Conservation (phyloP, 805 yeast genomes). For the Candida koratica region DNA sequence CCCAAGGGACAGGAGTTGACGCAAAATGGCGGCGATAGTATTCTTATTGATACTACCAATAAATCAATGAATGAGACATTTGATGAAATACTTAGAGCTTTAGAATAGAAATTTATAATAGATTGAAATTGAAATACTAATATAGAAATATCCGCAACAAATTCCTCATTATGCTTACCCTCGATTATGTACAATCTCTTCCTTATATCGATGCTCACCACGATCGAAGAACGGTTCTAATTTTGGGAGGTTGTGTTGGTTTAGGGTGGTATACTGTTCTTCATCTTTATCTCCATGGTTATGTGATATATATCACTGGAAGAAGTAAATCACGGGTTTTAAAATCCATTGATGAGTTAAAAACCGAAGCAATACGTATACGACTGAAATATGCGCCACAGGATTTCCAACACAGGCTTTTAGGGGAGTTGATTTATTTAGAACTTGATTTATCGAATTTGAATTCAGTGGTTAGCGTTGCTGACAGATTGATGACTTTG, state of each 20-base stretch:
- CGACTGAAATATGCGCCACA: constrained; percentile 22
- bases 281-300: constrained; percentile 77
- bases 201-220: constrained; percentile 59
- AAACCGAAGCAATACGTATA: constrained; percentile 46
- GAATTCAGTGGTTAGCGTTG: constrained; percentile 40
- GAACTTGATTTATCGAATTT: constrained; percentile 36
- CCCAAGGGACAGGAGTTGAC: constrained; percentile 47
- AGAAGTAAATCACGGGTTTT: constrained; percentile 54
- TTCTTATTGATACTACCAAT: constrained; percentile 33
- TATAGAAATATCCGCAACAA: too few species aligned
- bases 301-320: constrained; percentile 69
- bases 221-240: constrained; percentile 61
- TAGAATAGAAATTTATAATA: constrained; percentile 4
- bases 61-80: constrained; percentile 27
- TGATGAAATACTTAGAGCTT: constrained; percentile 19
- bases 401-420: constrained; percentile 20
- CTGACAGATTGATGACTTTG: constrained; percentile 37
- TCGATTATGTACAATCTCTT: constrained; percentile 20
- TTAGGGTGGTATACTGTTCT: constrained; percentile 74
- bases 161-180: constrained; percentile 11
- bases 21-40: constrained; percentile 33
- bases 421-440: constrained; percentile 36
- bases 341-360: constrained; percentile 54
- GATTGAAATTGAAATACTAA: too few species aligned
- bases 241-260: constrained; percentile 82